Base-by-base conservation (phyloP, 257 asterid species). In the Phtheirospermum japonicum region DNA sequence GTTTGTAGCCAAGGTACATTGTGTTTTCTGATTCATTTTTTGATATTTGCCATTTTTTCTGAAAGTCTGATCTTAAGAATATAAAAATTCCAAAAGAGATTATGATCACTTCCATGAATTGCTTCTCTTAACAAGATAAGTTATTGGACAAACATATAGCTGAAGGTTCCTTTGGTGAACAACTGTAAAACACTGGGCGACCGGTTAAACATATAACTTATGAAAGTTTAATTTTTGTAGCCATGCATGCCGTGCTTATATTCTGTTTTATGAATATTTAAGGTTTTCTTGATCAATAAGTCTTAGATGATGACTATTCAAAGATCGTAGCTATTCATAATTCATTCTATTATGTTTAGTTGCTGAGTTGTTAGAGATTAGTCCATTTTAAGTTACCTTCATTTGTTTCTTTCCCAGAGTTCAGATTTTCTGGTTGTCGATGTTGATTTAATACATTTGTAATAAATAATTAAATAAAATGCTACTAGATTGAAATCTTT, bases 271-370 rank as follows among this genome's bases (percentile, higher is more conserved):
- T 46, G 40, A 51, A 59, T 42, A 7, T 32, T 64, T 32, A 57
- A 40, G 51, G 14, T 23, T 70, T 72, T 61, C 52, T 59, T 66
- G 30, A 49, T 19, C 43, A 34, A 49, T 68, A 92, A 97, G 89
- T 92, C 63, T 73, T 92, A 74, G 85, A 88, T 79, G 96, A 86
- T 68, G 99, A 92, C 75, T 92, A 87, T 69, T 77, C 99, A 26
- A 89, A 92, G 83, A 75, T 92, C 30, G 96, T 3, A 23, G 1
- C 28, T 23, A n/a, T n/a, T 23, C 28, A 23, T 3, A 23, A 3
- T 17, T 9, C 32, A 13, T 18, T 28, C 57, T 30, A 19, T 4
- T 68, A 9, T 42, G 31, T 13, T 40, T 10, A 31, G 23, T 4
- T 23, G 63, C 9, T 57, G 50, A 9, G 9, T 32, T 61, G 28